A percentile compares a stretch with the other conserved stretches of the same genome.
Evolutionary conservation across 2,329 filamentous ascomycete genomes (phyloP).

Genomic region (Diaporthe humulicola): DNA sequence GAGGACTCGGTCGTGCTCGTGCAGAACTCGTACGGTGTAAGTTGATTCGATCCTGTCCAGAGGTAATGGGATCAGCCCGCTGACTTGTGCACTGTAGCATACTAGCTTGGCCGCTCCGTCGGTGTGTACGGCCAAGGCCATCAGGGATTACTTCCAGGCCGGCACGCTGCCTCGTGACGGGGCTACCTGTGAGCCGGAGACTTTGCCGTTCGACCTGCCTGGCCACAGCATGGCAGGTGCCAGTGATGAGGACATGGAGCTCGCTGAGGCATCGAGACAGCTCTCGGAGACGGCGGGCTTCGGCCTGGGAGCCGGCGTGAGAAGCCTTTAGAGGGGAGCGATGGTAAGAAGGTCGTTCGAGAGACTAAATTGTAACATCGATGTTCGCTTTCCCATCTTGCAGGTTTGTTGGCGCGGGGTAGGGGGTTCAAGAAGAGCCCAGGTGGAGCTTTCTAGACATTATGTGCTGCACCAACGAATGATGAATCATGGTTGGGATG

Average conservation of each 20-base stretch:
- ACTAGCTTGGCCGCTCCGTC: constrained; percentile 61
- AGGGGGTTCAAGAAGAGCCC: neutral
- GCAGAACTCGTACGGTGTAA: constrained; percentile 65
- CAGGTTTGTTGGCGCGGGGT: neutral
- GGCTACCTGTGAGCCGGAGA: constrained; percentile 61
- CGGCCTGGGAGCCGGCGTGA: neutral
- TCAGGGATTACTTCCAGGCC: constrained; percentile 60
- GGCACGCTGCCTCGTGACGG: constrained; percentile 58
- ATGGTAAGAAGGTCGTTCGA: fast-evolving
- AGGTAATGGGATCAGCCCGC: neutral
- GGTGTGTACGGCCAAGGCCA: constrained; percentile 56
- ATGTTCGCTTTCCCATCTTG: neutral
- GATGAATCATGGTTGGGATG: constrained; percentile 4
- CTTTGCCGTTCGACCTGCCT: constrained; percentile 55
- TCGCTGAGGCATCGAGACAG: constrained; percentile 34
- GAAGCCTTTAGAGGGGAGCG: neutral
- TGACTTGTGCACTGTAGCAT: constrained; percentile 54
- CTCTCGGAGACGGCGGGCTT: constrained; percentile 36
- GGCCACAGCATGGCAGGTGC: neutral
- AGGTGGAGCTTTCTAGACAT: neutral
- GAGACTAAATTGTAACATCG: too few species aligned
- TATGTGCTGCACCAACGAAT: constrained; percentile 1
- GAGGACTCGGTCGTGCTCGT: constrained; percentile 59
- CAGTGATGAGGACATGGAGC: constrained; percentile 19
- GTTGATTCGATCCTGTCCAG: constrained; percentile 39